phyloP scores from a whole-genome alignment of 257 asterid species.

The Gynochthodes officinalis region DNA sequence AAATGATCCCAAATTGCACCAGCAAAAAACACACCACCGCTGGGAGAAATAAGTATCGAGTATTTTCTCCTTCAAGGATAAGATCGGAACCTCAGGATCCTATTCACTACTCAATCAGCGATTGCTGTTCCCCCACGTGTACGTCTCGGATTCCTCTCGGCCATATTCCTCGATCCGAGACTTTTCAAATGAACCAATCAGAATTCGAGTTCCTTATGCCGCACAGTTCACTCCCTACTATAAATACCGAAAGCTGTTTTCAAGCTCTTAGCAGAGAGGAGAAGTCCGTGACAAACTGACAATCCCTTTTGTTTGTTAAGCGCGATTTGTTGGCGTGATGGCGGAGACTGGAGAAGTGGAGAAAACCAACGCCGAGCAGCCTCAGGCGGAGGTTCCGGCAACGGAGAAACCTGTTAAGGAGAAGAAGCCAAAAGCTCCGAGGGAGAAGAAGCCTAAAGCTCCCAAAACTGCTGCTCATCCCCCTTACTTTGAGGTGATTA shows the following conservation, averaged over 20 bases:
- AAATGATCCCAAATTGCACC: slow-evolving; percentile 8
- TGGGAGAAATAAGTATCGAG: slow-evolving; percentile 2
- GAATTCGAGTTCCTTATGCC: slow-evolving; percentile 1
- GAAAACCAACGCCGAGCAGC: slow-evolving; percentile 28
- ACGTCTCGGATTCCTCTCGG: slow-evolving; percentile 4
- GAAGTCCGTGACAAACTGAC: too few species aligned
- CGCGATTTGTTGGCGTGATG: slow-evolving; percentile 28
- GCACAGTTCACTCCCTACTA: slow-evolving; percentile 27
- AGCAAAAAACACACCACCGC: slow-evolving; percentile 38
- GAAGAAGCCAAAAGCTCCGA: slow-evolving; percentile 48
- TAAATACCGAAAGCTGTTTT: slow-evolving; percentile 26
- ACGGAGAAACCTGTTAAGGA: slow-evolving; percentile 41
- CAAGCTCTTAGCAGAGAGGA: too few species aligned
- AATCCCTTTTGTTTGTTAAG: too few species aligned
- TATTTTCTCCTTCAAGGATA: slow-evolving; percentile 19
- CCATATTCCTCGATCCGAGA: slow-evolving; percentile 26
- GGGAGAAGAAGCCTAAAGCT: slow-evolving; percentile 44
- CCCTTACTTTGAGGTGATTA: slow-evolving; percentile 56
- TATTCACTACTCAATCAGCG: slow-evolving; percentile 29
- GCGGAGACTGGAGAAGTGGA: slow-evolving; percentile 32
- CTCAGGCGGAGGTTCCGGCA: slow-evolving; percentile 24
- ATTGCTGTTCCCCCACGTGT: slow-evolving; percentile 22
- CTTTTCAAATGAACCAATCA: slow-evolving; percentile 34
- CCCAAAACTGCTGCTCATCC: slow-evolving; percentile 62
- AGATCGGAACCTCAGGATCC: slow-evolving; percentile 36